Evolutionary conservation across 306 rosid genomes (phyloP), one percentile per base, ranked within the genome.

Genomic region (Corylus americana): DNA sequence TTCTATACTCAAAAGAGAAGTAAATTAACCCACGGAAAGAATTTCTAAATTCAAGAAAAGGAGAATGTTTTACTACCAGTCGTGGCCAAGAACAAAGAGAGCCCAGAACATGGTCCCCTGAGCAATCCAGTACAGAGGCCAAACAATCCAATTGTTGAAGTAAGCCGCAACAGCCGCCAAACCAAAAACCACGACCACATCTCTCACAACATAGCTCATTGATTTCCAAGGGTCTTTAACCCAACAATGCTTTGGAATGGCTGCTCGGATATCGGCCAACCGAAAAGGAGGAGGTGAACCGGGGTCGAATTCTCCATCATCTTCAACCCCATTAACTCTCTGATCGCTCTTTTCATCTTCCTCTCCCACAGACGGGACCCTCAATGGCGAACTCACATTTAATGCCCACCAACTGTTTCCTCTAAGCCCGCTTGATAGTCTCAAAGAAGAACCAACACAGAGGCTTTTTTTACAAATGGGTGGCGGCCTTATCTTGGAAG

Each of bases 61-160:
- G 67, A 31, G 7, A 45, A 20, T 63, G 42, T 12, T 37, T 14
- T 42, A 47, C 84, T 89, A 96, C 99, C 99, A 96, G 76, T 96
- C 99, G 87, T 96, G 99, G 47, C 99, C 99, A 85, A 96, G 94
- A 88, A 96, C 99, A 89, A 96, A 96, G 18, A 96, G 92, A 54
- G 98, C 99, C 99, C 99, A 96, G 86, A 96, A 96, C 98, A 96
- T 90, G 78, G 99, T 93, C 7, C 99, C 98, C 74, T 96, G 99
- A 82, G 99, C 98, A 85, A 87, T 75, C 99, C 99, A 96, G 81
- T 93, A 96, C 29, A 96, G 86, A 87, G 99, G 97, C 99, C 99
- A 96, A 81, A 89, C 91, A 50, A 80, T 37, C 99, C 96, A 93
- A 27, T 77, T 93, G 80, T 96, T 93, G 66, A 91, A 82, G 79